phyloP scores from a whole-genome alignment of 1,284 basidiomycete species.

The Neolentinus lepideus region DNA sequence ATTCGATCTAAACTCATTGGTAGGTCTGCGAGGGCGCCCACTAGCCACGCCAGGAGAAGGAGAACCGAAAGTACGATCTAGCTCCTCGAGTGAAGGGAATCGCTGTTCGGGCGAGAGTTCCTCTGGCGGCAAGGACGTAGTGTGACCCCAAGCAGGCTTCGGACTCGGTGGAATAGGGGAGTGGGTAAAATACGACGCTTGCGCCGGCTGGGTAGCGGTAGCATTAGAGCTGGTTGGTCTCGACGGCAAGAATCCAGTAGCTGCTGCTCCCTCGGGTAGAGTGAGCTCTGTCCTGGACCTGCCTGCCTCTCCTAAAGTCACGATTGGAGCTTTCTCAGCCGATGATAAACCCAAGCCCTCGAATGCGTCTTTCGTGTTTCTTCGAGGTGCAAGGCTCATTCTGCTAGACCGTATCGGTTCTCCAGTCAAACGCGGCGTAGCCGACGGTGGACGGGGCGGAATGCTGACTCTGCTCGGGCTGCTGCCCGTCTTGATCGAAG shows the following conservation, averaged over 20 bases:
- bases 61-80: slow-evolving; percentile 54
- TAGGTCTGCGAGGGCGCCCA: slow-evolving; percentile 2
- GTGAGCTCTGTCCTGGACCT: slow-evolving; percentile 59
- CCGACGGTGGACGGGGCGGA: slow-evolving; percentile 16
- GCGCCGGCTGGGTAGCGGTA: slow-evolving; percentile 37
- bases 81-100: slow-evolving; percentile 73
- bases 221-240: slow-evolving; percentile 16
- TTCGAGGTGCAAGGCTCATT: slow-evolving; percentile 5
- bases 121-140: slow-evolving; percentile 21
- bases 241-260: background rate
- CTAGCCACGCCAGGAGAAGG: slow-evolving; percentile 9
- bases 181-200: slow-evolving; percentile 10
- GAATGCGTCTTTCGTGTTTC: slow-evolving; percentile 61
- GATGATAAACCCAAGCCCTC: slow-evolving; percentile 57
- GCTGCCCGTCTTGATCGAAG: slow-evolving; percentile 16
- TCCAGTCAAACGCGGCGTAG: background rate
- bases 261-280: slow-evolving; percentile 8
- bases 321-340: slow-evolving; percentile 37
- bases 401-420: too few relatives aligned
- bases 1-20: slow-evolving; percentile 5
- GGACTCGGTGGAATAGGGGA: slow-evolving; percentile 15
- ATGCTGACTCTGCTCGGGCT: slow-evolving; percentile 16
- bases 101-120: slow-evolving; percentile 52
- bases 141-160: slow-evolving; percentile 5
- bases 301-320: slow-evolving; percentile 70